Evolutionary conservation across 495 filamentous ascomycete genomes (phyloP), one percentile per base, ranked within the genome.

Genomic region (Podospora sp.): DNA sequence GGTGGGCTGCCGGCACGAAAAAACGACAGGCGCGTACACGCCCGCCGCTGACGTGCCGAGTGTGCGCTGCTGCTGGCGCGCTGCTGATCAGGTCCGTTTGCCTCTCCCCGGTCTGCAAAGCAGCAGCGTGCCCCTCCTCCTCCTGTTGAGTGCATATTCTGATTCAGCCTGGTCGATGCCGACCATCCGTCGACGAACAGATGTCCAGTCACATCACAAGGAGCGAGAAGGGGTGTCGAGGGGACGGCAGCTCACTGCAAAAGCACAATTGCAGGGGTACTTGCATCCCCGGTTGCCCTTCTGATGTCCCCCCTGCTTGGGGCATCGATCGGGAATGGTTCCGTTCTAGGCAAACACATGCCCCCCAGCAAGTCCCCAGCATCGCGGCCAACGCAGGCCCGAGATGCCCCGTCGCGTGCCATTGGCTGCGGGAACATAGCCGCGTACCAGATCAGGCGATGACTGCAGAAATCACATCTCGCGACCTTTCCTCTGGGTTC

Each of bases 401-500:
- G 4, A 49, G 50, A 36, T 40, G 29, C 21, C 24, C 66, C 61
- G 25, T 58, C 66, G 16, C 40, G 50, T 67, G 59, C 62, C 64
- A 74, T 73, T 73, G 72, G 70, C 62, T 64, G 24, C 57, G 68
- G 68, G 35, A 36, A 40, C 62, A 53, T 63, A 69, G 69, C 69
- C 66, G 73, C 59, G 58, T 63, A 57, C 68, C 66, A 70, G 68
- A 73, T 75, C 73, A 75, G 71, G 73, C 70, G 36, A 76, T 72
- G 57, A 63, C 60, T 70, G 69, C 73, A 71, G 65, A 58, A 67
- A 73, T 70, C 71, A 72, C 67, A 71, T 75, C 71, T 73, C 71
- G 33, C 72, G 65, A 73, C 73, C 69, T 70, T 69, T 60, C 69
- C 71, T 56, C 69, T 76, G 73, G 73, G 73, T 71, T 73, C 63